Percentiles rank a stretch among this genome's conserved stretches.
These are phyloP conservation scores for Puccinia polysora DNA, from an alignment of 1,284 basidiomycete genomes.

Conservation along the genomic window DNA sequence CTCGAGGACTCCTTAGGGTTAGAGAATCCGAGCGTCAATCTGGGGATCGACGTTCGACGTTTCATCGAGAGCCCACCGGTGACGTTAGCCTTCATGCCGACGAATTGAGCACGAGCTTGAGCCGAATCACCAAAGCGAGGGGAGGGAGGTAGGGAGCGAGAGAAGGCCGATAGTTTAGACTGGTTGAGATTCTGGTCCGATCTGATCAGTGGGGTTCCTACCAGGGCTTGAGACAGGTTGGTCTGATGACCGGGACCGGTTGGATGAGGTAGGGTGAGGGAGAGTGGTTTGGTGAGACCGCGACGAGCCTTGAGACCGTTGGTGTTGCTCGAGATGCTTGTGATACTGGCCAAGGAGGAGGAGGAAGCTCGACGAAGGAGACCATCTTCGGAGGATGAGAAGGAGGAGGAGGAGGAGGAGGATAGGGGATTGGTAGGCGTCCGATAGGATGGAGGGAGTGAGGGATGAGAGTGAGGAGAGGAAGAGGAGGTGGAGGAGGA, in stretches of 20 bases:
- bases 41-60: constrained; percentile 39
- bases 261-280: constrained; percentile 14
- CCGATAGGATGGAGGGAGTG: constrained; percentile 36
- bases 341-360: constrained; percentile 48
- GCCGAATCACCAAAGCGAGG: constrained; percentile 18
- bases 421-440: constrained; percentile 46
- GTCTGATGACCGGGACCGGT: background rate
- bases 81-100: constrained; percentile 41
- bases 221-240: background rate
- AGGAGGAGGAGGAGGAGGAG: constrained; percentile 45
- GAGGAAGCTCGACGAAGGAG: constrained; percentile 42
- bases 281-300: constrained; percentile 40
- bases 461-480: constrained; percentile 45
- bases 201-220: background rate
- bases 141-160: constrained; percentile 35
- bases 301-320: constrained; percentile 38
- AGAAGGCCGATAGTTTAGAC: constrained; percentile 1
- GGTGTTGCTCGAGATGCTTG: constrained; percentile 45
- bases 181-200: background rate
- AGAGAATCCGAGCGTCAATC: constrained; percentile 1
- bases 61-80: constrained; percentile 41
- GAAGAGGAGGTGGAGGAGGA: constrained; percentile 46
- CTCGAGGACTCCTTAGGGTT: background rate
- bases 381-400: constrained; percentile 46
- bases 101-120: constrained; percentile 21